phyloP scores from a whole-genome alignment of 306 rosid genomes.

The Chamaecrista fasciculata region DNA sequence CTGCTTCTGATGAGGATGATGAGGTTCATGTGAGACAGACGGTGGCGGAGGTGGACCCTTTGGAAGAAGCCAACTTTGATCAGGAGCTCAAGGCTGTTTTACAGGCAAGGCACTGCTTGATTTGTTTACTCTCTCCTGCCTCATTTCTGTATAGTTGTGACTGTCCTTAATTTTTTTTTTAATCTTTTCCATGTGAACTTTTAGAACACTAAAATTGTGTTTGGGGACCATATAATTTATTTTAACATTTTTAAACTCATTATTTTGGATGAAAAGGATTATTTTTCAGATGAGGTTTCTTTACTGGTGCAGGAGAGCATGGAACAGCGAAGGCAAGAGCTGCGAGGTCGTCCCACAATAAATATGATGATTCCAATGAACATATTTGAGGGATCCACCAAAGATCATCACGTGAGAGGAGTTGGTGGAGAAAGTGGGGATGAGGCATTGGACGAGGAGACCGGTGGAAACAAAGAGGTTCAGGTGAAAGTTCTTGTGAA shows the following conservation, averaged over 20 bases:
- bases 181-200: background rate
- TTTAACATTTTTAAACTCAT: background rate
- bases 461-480: slow-evolving; percentile 74
- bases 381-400: slow-evolving; percentile 81
- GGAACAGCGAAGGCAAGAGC: slow-evolving; percentile 91
- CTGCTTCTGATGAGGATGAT: slow-evolving; percentile 92
- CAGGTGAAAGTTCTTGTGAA: slow-evolving; percentile 98
- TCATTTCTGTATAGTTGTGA: slow-evolving; percentile 7
- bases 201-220: slow-evolving; percentile 5
- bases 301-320: slow-evolving; percentile 80
- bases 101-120: slow-evolving; percentile 60
- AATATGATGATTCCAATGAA: slow-evolving; percentile 98
- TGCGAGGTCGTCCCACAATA: slow-evolving; percentile 84
- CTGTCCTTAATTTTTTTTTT: background rate
- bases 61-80: slow-evolving; percentile 85
- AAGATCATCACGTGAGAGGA: slow-evolving; percentile 85
- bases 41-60: slow-evolving; percentile 81
- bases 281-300: slow-evolving; percentile 1
- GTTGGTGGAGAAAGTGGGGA: slow-evolving; percentile 90
- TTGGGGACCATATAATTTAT: background rate
- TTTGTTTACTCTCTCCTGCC: slow-evolving; percentile 19
- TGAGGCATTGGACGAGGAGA: slow-evolving; percentile 72
- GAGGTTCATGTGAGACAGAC: slow-evolving; percentile 94
- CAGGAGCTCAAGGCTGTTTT: slow-evolving; percentile 91
- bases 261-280: background rate